Conservation (phyloP, 345 rosid genomes). For the Melastoma malabathricum region DNA sequence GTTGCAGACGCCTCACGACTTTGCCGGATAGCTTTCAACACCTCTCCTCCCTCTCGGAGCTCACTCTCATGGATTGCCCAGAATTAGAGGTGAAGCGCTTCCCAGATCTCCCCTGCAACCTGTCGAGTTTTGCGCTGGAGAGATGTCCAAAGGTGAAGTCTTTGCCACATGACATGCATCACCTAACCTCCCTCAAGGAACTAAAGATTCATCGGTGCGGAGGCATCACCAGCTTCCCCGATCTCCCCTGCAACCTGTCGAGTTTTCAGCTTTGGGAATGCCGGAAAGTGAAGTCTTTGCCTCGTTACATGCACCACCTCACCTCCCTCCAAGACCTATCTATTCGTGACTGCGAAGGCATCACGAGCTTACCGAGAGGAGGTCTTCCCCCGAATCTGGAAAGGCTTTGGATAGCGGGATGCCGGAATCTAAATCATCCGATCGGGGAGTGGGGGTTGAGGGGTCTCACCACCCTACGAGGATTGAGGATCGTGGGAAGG, state of each 20-base stretch:
- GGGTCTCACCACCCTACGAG: no score
- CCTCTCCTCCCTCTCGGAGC: not conserved
- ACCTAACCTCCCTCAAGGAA: not conserved
- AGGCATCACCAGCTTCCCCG: no score
- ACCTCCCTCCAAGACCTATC: accelerated
- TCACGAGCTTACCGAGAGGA: not conserved
- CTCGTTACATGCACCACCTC: not conserved
- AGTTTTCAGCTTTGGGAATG: no score
- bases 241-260: no score
- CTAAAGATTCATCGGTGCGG: accelerated
- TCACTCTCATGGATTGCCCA: not conserved
- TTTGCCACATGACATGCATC: not conserved
- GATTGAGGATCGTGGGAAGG: not conserved
- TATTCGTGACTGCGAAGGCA: accelerated
- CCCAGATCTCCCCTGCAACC: accelerated
- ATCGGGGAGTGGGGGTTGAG: no score
- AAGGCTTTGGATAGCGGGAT: accelerated
- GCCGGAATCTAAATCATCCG: no score
- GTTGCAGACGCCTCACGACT: not conserved
- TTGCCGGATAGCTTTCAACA: not conserved
- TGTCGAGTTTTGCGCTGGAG: accelerated
- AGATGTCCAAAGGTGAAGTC: not conserved
- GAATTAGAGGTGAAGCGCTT: not conserved
- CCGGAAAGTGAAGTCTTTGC: no score
- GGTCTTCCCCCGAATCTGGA: not conserved